These are phyloP conservation scores for Backusella luteola DNA, from an alignment of 192 early-diverging fungal genomes.

Conservation along the genomic window DNA sequence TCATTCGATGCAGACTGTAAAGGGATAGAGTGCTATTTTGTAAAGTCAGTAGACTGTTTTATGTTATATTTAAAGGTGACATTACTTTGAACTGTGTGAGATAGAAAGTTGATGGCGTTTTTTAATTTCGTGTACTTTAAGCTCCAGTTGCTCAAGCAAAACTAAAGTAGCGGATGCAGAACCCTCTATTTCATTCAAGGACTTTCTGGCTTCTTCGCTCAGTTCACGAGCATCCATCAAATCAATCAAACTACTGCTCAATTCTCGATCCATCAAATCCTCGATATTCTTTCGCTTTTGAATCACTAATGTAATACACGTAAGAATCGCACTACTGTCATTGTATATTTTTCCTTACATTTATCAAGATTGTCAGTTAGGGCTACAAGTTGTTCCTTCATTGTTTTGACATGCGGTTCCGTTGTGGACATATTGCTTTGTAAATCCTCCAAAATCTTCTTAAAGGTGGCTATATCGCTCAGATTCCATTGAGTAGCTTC, in stretches of 20 bases:
- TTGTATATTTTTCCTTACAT: background rate
- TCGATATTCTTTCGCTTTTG: conserved; percentile 4
- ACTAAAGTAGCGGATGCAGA: background rate
- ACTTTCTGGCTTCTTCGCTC: background rate
- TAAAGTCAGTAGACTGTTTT: background rate
- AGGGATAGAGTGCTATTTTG: background rate
- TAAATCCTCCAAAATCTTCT: background rate
- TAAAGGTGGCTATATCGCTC: background rate
- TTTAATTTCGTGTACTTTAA: conserved; percentile 3
- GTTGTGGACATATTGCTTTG: background rate
- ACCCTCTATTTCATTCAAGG: background rate
- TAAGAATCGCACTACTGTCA: background rate
- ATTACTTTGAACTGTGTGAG: background rate
- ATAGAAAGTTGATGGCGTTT: background rate
- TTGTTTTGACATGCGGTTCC: background rate
- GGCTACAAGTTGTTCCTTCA: background rate
- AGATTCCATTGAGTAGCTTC: background rate
- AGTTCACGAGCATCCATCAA: conserved; percentile 3
- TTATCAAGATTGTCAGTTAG: background rate
- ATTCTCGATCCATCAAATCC: background rate
- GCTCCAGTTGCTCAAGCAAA: background rate
- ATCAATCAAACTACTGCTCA: background rate
- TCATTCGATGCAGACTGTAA: conserved; percentile 11
- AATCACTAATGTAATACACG: background rate
- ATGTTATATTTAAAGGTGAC: background rate